phyloP scores from a whole-genome alignment of 2,329 filamentous ascomycete species.

The Didymella lethalis region DNA sequence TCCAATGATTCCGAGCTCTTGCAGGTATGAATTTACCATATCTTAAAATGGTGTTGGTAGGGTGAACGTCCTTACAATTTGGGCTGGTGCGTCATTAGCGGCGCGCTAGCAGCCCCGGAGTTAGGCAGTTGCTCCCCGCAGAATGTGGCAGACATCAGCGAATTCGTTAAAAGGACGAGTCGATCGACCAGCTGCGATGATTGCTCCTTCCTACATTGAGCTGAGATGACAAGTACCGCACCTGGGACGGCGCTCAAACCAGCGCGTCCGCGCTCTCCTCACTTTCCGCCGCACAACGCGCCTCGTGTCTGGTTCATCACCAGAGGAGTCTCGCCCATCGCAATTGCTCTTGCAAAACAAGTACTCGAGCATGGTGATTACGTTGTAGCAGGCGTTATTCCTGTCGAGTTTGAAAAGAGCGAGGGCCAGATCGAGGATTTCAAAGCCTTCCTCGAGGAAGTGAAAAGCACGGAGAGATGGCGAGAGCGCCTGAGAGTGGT shows the following conservation, averaged over 20 bases:
- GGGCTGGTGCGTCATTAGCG: constrained; percentile 14
- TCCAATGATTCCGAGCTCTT: neutral
- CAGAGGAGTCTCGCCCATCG: constrained; percentile 82
- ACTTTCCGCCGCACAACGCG: constrained; percentile 67
- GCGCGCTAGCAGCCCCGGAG: constrained; percentile 23
- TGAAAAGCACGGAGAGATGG: constrained; percentile 78
- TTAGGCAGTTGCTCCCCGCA: constrained; percentile 28
- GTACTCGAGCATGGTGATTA: constrained; percentile 91
- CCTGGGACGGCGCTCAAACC: constrained; percentile 30
- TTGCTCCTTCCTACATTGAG: neutral
- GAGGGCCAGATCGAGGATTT: constrained; percentile 77
- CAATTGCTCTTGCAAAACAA: constrained; percentile 80
- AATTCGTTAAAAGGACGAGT: neutral
- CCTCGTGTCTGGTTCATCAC: constrained; percentile 95
- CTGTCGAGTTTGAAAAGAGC: constrained; percentile 76
- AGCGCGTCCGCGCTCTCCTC: constrained; percentile 52
- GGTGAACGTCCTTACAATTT: constrained; percentile 8
- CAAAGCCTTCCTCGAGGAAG: constrained; percentile 75
- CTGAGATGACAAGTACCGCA: constrained; percentile 16
- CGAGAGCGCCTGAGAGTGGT: constrained; percentile 74
- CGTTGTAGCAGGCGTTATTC: constrained; percentile 82
- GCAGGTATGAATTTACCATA: too few species aligned
- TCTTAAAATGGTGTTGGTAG: neutral
- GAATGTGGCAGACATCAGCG: constrained; percentile 5
- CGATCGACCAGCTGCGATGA: constrained; percentile 1